These are phyloP conservation scores for Yamadazyma triangularis DNA, from an alignment of 1,139 yeast genomes.

Conservation along the genomic window DNA sequence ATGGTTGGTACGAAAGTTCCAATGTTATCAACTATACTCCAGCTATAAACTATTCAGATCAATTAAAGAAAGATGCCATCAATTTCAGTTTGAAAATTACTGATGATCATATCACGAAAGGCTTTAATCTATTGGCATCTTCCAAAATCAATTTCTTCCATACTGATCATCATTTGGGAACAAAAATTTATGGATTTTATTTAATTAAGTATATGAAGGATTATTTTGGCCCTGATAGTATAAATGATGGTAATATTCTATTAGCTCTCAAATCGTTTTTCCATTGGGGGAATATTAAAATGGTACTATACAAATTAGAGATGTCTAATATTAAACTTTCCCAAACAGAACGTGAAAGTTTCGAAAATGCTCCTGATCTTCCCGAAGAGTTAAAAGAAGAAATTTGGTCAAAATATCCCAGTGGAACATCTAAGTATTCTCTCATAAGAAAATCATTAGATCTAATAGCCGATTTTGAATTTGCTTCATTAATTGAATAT, in stretches of 20 bases:
- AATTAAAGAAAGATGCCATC: slow-evolving; percentile 8
- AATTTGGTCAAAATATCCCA: slow-evolving; percentile 47
- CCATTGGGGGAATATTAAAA: slow-evolving; percentile 55
- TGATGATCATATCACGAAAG: slow-evolving; percentile 35
- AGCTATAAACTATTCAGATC: slow-evolving; percentile 6
- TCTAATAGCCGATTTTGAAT: slow-evolving; percentile 17
- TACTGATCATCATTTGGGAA: slow-evolving; percentile 54
- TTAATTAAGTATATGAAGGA: slow-evolving; percentile 36
- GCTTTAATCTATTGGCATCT: slow-evolving; percentile 41
- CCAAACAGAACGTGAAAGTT: slow-evolving; percentile 23
- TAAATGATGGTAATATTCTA: slow-evolving; percentile 39
- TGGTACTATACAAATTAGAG: slow-evolving; percentile 39
- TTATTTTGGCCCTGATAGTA: slow-evolving; percentile 39
- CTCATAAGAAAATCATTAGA: slow-evolving; percentile 37
- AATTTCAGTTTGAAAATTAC: slow-evolving; percentile 14
- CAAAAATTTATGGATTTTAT: slow-evolving; percentile 43
- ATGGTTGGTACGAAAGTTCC: slow-evolving; percentile 49
- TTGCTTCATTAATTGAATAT: slow-evolving; percentile 20
- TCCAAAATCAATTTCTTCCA: slow-evolving; percentile 52
- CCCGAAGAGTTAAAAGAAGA: slow-evolving; percentile 34
- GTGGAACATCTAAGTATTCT: slow-evolving; percentile 50
- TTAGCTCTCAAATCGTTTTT: slow-evolving; percentile 50
- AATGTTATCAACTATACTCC: slow-evolving; percentile 33
- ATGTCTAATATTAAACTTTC: slow-evolving; percentile 37
- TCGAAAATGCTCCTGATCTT: slow-evolving; percentile 41